These are phyloP conservation scores for Dimocarpus longan DNA, from an alignment of 345 rosid genomes.

Conservation along the genomic window DNA sequence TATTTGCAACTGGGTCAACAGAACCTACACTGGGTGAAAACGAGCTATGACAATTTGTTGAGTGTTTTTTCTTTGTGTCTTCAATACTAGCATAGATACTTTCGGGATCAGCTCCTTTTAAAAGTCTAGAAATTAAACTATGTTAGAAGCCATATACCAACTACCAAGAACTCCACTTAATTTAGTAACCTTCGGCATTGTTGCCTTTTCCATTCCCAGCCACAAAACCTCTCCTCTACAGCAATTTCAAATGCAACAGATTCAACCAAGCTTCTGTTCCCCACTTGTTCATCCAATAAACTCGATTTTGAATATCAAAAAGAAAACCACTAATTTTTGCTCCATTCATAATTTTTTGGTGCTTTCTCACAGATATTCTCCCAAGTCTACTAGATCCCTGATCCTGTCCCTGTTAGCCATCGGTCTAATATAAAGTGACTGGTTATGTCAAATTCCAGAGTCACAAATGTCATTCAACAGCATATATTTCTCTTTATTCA, in stretches of 20 bases:
- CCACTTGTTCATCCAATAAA: neutral
- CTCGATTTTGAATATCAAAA: neutral
- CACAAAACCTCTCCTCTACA: neutral
- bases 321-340: neutral
- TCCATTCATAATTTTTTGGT: neutral
- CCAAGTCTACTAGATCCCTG: too few relatives aligned
- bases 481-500: too few relatives aligned
- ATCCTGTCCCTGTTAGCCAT: too few relatives aligned
- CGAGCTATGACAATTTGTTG: neutral
- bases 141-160: neutral
- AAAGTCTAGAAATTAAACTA: neutral
- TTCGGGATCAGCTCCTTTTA: neutral
- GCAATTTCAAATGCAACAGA: conserved; percentile 13
- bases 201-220: conserved; percentile 6
- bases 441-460: too few relatives aligned
- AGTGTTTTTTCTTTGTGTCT: neutral
- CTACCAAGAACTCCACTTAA: neutral
- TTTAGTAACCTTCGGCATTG: neutral
- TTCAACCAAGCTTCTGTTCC: neutral
- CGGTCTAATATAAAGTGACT: too few relatives aligned
- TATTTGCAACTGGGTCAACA: neutral
- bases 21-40: neutral
- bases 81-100: neutral
- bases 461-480: too few relatives aligned
- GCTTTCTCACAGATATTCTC: neutral